A percentile compares a stretch with the other conserved stretches of the same genome.
Evolutionary conservation across 1,284 basidiomycete genomes (phyloP).

Genomic region (Apiotrichum siamense): DNA sequence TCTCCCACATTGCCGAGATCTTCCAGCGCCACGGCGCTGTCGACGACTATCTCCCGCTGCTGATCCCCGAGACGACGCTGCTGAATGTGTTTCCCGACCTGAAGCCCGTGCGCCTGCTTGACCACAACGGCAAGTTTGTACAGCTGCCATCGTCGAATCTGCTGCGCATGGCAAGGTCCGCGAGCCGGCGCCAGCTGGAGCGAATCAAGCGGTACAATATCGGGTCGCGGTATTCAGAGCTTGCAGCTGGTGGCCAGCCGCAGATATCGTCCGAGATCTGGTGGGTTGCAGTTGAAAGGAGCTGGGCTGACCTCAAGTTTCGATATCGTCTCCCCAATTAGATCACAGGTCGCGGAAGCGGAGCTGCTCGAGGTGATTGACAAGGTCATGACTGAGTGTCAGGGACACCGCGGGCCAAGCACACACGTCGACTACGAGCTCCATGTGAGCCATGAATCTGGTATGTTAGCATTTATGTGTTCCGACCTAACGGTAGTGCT

Average conservation of each 20-base stretch:
- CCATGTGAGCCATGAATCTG: conserved; percentile 42
- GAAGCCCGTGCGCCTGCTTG: conserved; percentile 65
- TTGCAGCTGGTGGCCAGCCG: conserved; percentile 43
- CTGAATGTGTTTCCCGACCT: conserved; percentile 57
- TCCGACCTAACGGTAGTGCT: conserved; percentile 24
- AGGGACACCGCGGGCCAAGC: conserved; percentile 25
- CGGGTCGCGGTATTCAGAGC: conserved; percentile 56
- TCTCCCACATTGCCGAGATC: conserved; percentile 66
- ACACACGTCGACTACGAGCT: conserved; percentile 43
- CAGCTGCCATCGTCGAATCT: conserved; percentile 71
- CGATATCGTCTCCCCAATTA: conserved; percentile 45
- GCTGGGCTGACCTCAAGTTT: conserved; percentile 27
- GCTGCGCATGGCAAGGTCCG: conserved; percentile 76
- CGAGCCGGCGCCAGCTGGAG: conserved; percentile 64
- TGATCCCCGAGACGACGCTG: conserved; percentile 62
- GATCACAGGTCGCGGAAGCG: conserved; percentile 43
- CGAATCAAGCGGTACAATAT: conserved; percentile 89
- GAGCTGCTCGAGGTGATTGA: conserved; percentile 46
- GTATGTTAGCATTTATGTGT: conserved; percentile 16
- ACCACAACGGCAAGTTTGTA: conserved; percentile 73
- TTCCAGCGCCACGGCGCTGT: conserved; percentile 87
- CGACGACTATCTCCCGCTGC: conserved; percentile 67
- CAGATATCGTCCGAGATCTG: conserved; percentile 36
- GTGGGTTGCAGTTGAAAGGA: conserved; percentile 13
- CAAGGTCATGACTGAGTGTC: conserved; percentile 44